A percentile compares a stretch with the other conserved stretches of the same genome.
Evolutionary conservation across 768 basidiomycete species (phyloP).

Genomic region (Aureoboletus auriporus): DNA sequence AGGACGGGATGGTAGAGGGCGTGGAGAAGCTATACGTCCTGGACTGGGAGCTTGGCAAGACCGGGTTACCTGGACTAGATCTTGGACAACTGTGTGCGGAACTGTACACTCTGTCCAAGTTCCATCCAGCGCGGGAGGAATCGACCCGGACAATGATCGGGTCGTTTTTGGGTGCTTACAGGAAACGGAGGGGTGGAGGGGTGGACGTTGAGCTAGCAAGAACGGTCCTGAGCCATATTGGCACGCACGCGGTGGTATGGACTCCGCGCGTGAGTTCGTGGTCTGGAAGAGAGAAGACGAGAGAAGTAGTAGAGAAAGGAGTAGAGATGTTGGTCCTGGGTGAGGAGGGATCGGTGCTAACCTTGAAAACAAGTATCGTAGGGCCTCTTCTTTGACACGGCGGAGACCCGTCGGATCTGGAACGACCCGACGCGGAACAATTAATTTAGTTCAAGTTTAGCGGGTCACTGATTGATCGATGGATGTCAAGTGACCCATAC

Average conservation of each 20-base stretch:
- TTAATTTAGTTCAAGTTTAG: too few species aligned
- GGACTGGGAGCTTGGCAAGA: constrained; percentile 65
- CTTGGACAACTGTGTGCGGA: constrained; percentile 66
- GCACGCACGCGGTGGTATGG: constrained; percentile 50
- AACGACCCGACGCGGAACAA: too few species aligned
- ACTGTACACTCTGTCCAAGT: constrained; percentile 46
- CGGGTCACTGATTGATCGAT: too few species aligned
- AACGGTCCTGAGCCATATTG: constrained; percentile 44
- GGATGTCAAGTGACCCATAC: too few species aligned
- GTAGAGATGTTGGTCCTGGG: constrained; percentile 40
- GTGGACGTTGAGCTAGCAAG: constrained; percentile 29
- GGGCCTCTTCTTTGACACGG: constrained; percentile 17
- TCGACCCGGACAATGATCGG: constrained; percentile 35
- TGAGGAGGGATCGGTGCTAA: constrained; percentile 22
- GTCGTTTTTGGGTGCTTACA: constrained; percentile 47
- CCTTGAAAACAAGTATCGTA: constrained; percentile 28
- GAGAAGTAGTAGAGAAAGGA: constrained; percentile 49
- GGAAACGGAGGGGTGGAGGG: constrained; percentile 13
- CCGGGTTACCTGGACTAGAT: constrained; percentile 55
- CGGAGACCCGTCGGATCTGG: too few species aligned
- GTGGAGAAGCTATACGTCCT: constrained; percentile 46
- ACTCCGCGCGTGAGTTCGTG: constrained; percentile 46
- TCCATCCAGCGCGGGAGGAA: constrained; percentile 38
- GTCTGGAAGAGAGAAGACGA: constrained; percentile 45
- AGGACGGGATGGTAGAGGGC: constrained; percentile 18